Base-by-base conservation (phyloP, 2,329 filamentous ascomycete genomes). In the Fusarium albosuccineum region DNA sequence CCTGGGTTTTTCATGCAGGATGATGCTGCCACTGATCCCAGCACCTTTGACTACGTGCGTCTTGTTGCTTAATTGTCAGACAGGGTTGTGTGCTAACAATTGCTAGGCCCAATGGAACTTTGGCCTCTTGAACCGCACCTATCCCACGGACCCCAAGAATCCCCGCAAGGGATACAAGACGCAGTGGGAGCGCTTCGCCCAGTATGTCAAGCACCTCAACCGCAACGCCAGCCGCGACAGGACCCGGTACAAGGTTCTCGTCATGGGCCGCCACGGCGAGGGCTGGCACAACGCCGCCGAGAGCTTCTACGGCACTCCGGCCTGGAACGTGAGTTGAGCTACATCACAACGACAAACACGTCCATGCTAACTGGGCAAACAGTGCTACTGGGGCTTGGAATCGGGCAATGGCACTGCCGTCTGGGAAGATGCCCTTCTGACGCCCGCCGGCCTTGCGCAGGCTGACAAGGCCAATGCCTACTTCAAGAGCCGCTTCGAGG, bases 261-360 rank as follows among this genome's bases (percentile, higher is more conserved):
- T 89, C 76, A 82, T 92, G 75, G 90, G 87, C 4, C 87, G 91
- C 39, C 91, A 93, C 73, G 91, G 91, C 22, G 85, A 93, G 76
- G 91, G 91, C 11, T 87, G 80, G 69, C 86, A 89, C 66, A 89
- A 89, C 66, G 83, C 82, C 7, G 90, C 89, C 13, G 88, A 92
- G 76, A 80, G 82, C 29, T 90, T 83, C 74, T 92, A 91, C 68
- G 89, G 89, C 46, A 92, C 89, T 0, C 85, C 87, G 2, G 87
- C 86, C 3, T 92, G 90, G 90, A 89, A 92, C 74, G 87, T 86
- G 22, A 75, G 70, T 85, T 79, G 9, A 33, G 14, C 26, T 11
- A 2, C 22, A 14, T 4, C 11, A 26, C 1, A 4, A n/a, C 3
- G 9, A 1, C 1, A 2, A 8, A 10, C 13, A 6, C 3, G 5